These are phyloP conservation scores for Solanum rostratum DNA, from an alignment of 257 asterid species.

Conservation along the genomic window DNA sequence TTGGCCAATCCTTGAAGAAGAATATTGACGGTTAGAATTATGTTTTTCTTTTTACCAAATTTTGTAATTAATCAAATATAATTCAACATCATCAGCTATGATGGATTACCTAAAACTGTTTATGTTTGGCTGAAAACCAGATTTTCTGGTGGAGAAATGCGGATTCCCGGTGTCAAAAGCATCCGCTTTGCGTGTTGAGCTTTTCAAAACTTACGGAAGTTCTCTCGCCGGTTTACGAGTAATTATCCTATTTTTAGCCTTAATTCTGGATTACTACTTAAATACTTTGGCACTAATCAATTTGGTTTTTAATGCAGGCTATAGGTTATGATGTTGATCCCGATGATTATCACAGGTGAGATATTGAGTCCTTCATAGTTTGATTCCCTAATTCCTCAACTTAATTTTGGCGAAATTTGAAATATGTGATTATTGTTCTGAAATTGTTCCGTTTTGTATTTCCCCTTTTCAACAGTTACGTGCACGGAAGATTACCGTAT, in stretches of 20 bases:
- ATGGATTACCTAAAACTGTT: background rate
- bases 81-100: background rate
- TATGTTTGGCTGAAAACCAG: slow-evolving; percentile 12
- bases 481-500: slow-evolving; percentile 88
- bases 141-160: slow-evolving; percentile 52
- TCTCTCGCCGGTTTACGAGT: slow-evolving; percentile 89
- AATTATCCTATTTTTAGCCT: slow-evolving; percentile 1
- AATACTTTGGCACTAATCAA: background rate
- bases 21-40: slow-evolving; percentile 61
- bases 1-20: slow-evolving; percentile 60
- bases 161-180: slow-evolving; percentile 60
- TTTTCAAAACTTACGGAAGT: slow-evolving; percentile 77
- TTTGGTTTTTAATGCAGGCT: slow-evolving; percentile 29
- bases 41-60: background rate
- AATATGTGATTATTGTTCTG: background rate
- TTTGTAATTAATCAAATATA: background rate
- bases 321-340: slow-evolving; percentile 62
- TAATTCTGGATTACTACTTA: background rate
- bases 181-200: slow-evolving; percentile 50
- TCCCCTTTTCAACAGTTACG: slow-evolving; percentile 28
- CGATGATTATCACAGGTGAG: slow-evolving; percentile 81
- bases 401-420: background rate
- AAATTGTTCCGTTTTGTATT: no score
- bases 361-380: background rate
- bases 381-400: background rate